Percentiles rank a stretch among this genome's conserved stretches.
Conservation (phyloP, 1,284 basidiomycete genomes). For the Ganoderma meredithae region DNA sequence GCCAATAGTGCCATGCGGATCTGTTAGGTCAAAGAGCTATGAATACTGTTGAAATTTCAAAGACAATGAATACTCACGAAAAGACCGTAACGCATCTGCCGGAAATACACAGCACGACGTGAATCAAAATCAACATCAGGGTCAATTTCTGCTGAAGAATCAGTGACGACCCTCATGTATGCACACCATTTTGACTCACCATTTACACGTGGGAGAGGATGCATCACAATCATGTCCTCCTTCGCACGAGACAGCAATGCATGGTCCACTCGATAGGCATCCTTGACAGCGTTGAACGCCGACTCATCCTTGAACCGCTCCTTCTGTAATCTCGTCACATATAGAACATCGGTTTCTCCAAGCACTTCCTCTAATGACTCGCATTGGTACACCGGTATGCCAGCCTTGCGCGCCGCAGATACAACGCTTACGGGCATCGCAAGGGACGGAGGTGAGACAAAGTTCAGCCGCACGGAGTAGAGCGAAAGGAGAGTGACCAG, state of each 20-base stretch:
- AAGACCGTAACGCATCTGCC: conserved; percentile 98
- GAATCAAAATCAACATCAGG: conserved; percentile 98
- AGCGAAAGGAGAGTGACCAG: conserved; percentile 92
- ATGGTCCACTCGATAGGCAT: conserved; percentile 94
- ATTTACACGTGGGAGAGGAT: conserved; percentile 94
- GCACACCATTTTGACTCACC: conserved; percentile 49
- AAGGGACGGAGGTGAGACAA: conserved; percentile 92
- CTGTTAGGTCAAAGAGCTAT: conserved; percentile 44
- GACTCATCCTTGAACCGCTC: conserved; percentile 88
- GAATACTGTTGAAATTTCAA: not conserved
- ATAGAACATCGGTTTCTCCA: conserved; percentile 94
- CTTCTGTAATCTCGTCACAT: conserved; percentile 96
- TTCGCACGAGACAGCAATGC: conserved; percentile 92
- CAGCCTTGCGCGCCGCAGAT: conserved; percentile 82
- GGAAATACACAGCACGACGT: conserved; percentile 95
- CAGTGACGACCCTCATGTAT: not conserved
- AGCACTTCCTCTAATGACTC: conserved; percentile 92
- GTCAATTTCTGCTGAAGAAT: conserved; percentile 83
- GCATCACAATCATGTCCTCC: conserved; percentile 98
- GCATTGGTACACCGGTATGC: conserved; percentile 82
- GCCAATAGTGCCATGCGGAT: conserved; percentile 82
- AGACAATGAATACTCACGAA: conserved; percentile 71
- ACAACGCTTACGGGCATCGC: conserved; percentile 93
- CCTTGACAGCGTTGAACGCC: conserved; percentile 93
- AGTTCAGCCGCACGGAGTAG: conserved; percentile 96